phyloP scores from a whole-genome alignment of 495 filamentous ascomycete species.

The Aspergillus homomorphus region DNA sequence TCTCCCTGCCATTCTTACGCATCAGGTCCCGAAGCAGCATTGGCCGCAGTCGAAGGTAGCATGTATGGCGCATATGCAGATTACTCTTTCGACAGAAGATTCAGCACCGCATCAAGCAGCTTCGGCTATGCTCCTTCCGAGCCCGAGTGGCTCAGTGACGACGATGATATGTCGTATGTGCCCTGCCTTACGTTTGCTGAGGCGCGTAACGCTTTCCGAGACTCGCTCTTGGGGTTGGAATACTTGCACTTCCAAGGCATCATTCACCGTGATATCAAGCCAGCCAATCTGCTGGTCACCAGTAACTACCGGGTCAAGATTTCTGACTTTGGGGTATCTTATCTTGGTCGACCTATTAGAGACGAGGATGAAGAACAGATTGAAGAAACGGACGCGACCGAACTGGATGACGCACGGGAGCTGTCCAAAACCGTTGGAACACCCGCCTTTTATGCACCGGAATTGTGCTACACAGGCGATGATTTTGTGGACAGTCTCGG shows the following conservation, averaged over 20 bases:
- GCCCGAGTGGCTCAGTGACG: constrained; percentile 46
- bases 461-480: constrained; percentile 78
- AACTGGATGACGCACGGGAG: constrained; percentile 87
- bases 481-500: constrained; percentile 48
- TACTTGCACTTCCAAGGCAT: constrained; percentile 97
- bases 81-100: constrained; percentile 43
- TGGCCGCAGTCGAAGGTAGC: constrained; percentile 64
- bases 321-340: constrained; percentile 99
- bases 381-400: constrained; percentile 76
- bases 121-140: constrained; percentile 57
- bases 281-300: constrained; percentile 92
- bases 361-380: constrained; percentile 75
- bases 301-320: constrained; percentile 88
- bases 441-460: constrained; percentile 95
- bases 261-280: constrained; percentile 98
- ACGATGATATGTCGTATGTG: constrained; percentile 86
- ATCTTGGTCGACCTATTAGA: constrained; percentile 79
- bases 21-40: constrained; percentile 46
- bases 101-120: constrained; percentile 47
- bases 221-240: constrained; percentile 90
- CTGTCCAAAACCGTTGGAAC: constrained; percentile 97
- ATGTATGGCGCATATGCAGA: constrained; percentile 73
- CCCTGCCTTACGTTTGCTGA: constrained; percentile 85
- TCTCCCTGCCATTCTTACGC: constrained; percentile 44
- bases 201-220: constrained; percentile 83